Base-by-base conservation (phyloP, 176 grass and related monocot genomes). In the Hyparrhenia diplandra region DNA sequence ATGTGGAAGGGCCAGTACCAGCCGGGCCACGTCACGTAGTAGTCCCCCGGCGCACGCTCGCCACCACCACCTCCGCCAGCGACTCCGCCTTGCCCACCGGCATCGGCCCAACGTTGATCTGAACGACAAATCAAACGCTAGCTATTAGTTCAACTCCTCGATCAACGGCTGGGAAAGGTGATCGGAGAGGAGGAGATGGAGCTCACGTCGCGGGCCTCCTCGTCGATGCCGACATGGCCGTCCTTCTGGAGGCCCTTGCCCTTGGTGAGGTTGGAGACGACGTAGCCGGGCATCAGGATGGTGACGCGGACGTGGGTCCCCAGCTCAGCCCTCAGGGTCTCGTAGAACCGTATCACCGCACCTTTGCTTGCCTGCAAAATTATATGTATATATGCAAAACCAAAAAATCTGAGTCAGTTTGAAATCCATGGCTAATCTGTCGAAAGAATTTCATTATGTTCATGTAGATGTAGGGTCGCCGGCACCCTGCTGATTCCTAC, bases 1-100 rank as follows among this genome's bases (percentile, higher is more conserved):
- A 92, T 88, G 79, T 90, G 87, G 75, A 96, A 92, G 1, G 93
- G 93, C 87, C 83, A 88, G 83, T 96, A 96, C 90, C 93, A 96
- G n/a, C 84, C 81, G 0, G 93, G 93, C 93, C 93, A 96, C 10
- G 85, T 96, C 30, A 96, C 78, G 23, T 96, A 96, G 64, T 5
- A 11, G 21, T 92, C 85, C 0, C 93, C 3, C 82, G 83, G 8
- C 93, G 86, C 5, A 86, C 90, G 42, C 90, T 89, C 10, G 88
- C 90, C 76, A 96, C 88, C 24, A 85, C 88, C 64, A 92, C 86
- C 74, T 47, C 35, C 28, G 93, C 93, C 45, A 92, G 71, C 36
- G 86, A 84, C 65, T 92, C 82, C 31, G 93, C 84, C 69, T 84
- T 86, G 12, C 90, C 93, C 32, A 96, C 90, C 51, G 93, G 93